Conservation (phyloP, 352 stramenopile species). For the Phytophthora meadii region DNA sequence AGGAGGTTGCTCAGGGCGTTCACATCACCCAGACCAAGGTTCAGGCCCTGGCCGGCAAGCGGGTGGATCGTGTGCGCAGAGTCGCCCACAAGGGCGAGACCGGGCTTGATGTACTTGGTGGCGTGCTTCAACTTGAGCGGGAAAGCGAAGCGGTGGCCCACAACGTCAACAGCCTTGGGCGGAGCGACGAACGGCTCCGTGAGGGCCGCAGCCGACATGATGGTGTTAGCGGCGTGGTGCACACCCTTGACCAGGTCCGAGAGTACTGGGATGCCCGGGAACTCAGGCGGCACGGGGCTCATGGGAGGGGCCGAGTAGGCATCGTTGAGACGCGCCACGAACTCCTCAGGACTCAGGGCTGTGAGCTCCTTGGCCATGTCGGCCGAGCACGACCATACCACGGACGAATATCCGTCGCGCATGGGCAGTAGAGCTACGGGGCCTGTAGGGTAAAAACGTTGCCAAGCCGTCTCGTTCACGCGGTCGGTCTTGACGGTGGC, state of each 20-base stretch:
- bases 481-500: constrained; percentile 88
- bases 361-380: constrained; percentile 88
- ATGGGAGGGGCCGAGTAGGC: constrained; percentile 65
- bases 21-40: constrained; percentile 94
- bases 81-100: constrained; percentile 94
- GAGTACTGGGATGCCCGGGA: constrained; percentile 82
- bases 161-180: constrained; percentile 66
- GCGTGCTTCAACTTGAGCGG: constrained; percentile 92
- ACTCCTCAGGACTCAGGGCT: constrained; percentile 70
- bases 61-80: constrained; percentile 97
- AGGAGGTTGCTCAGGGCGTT: constrained; percentile 78
- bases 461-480: constrained; percentile 88
- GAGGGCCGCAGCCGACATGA: constrained; percentile 77
- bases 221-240: constrained; percentile 73
- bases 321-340: constrained; percentile 83
- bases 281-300: constrained; percentile 60
- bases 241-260: constrained; percentile 81
- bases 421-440: constrained; percentile 91
- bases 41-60: constrained; percentile 95
- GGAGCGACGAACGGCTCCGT: constrained; percentile 82
- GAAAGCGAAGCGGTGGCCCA: constrained; percentile 86
- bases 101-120: constrained; percentile 83
- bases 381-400: constrained; percentile 91
- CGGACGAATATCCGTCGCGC: constrained; percentile 89
- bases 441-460: constrained; percentile 91